phyloP scores from a whole-genome alignment of 1,139 yeast genomes.

The Zygosaccharomyces pseudobailii region DNA sequence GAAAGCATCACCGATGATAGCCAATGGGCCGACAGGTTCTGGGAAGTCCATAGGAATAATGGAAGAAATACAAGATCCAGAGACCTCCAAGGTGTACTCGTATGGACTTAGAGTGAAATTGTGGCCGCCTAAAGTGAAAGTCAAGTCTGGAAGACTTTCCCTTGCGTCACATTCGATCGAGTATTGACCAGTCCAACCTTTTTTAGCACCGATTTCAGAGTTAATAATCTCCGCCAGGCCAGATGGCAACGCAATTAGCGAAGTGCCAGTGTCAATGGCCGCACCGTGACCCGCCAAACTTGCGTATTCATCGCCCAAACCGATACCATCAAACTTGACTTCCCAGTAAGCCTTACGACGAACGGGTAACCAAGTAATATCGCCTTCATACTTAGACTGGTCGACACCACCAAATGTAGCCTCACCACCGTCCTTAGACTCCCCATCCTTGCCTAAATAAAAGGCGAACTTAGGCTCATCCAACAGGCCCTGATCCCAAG shows the following conservation, averaged over 20 bases:
- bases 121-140: conserved; percentile 82
- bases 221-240: conserved; percentile 92
- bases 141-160: conserved; percentile 80
- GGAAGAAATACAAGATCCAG: conserved; percentile 93
- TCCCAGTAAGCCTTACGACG: conserved; percentile 99
- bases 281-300: conserved; percentile 82
- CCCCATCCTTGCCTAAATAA: conserved; percentile 75
- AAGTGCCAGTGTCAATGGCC: conserved; percentile 97
- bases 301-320: conserved; percentile 88
- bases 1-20: conserved; percentile 96
- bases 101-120: conserved; percentile 83
- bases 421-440: conserved; percentile 67
- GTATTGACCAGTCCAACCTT: conserved; percentile 97
- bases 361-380: conserved; percentile 90
- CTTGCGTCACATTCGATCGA: conserved; percentile 82
- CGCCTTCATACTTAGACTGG: conserved; percentile 65
- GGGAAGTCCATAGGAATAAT: conserved; percentile 98
- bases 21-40: conserved; percentile 91
- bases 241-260: conserved; percentile 89
- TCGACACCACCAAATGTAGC: conserved; percentile 96
- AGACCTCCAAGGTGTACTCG: conserved; percentile 88
- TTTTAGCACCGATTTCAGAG: conserved; percentile 93
- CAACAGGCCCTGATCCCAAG: conserved; percentile 71
- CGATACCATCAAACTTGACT: conserved; percentile 84
- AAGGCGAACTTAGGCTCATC: conserved; percentile 85